Base-by-base conservation (phyloP, 2,329 filamentous ascomycete species). In the Polytolypa hystricis region DNA sequence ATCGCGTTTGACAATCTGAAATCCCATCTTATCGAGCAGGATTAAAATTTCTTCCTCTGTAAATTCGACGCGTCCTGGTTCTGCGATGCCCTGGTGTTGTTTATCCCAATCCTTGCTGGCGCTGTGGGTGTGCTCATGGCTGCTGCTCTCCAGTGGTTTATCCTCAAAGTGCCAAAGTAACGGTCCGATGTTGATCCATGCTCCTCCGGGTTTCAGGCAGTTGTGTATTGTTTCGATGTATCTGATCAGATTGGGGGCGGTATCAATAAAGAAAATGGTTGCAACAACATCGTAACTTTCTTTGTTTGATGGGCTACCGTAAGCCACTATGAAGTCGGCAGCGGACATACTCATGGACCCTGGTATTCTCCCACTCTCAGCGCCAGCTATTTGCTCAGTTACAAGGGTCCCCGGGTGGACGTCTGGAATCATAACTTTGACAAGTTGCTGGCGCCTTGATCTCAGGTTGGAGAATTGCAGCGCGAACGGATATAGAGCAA, bases 241-340 rank as follows among this genome's bases (percentile, higher is more conserved):
- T 2, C 81, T 75, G 37, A 96, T 81, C 20, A 95, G 57, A 55
- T 98, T 96, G 1, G 89, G 87, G 2, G 91, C 91, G 1, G 91
- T 98, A 57, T 98, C 93, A 40, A 98, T 80, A 65, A 98, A 98
- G 64, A 96, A 98, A 8, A 94, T 83, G 2, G 82, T 84, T 0
- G 84, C 78, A 2, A 96, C 84, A 1, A 81, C 86, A 51, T 95
- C 79, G 57, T 86, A 96, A 0, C 58, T 51, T 0, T 69, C 70
- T 6, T 62, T 58, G 48, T 83, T 74, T 0, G 73, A 70, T 1
- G 72, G 66, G 40, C 79, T 69, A 17, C 70, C 72, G 56, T 98
- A 98, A 1, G 87, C 60, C n/a, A 85, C 80, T 39, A 93, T 73
- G 52, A 98, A 98, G 56, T 98, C 91, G 3, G 85, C 86, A 0